Evolutionary conservation across 2,329 filamentous ascomycete species (phyloP).

Genomic region (Botrytis aclada): DNA sequence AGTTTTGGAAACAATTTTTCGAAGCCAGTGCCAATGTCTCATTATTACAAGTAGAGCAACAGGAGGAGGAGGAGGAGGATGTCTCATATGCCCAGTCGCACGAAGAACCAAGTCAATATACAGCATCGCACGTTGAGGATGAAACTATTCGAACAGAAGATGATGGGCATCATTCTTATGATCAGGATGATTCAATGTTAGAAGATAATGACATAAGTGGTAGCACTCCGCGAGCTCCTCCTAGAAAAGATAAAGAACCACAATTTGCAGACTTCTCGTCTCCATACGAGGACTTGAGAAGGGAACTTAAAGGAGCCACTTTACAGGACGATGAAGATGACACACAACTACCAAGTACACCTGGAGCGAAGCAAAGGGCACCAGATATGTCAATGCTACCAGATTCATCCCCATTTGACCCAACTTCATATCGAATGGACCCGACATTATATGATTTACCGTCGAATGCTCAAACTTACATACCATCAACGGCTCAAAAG

Average conservation of each 20-base stretch:
- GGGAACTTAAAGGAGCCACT: slow-evolving; percentile 54
- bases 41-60: slow-evolving; percentile 88
- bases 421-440: slow-evolving; percentile 45
- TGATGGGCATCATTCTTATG: slow-evolving; percentile 35
- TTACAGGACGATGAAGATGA: slow-evolving; percentile 42
- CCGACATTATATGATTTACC: slow-evolving; percentile 38
- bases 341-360: slow-evolving; percentile 38
- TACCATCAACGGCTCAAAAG: slow-evolving; percentile 26
- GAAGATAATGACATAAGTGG: slow-evolving; percentile 61
- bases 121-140: slow-evolving; percentile 38
- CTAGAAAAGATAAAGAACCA: slow-evolving; percentile 44
- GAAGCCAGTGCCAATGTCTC: slow-evolving; percentile 97
- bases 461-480: slow-evolving; percentile 32
- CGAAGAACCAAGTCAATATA: slow-evolving; percentile 35
- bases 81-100: slow-evolving; percentile 40
- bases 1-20: slow-evolving; percentile 99
- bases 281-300: slow-evolving; percentile 71
- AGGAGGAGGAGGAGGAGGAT: slow-evolving; percentile 56
- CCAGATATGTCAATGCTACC: slow-evolving; percentile 64
- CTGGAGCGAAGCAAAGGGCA: slow-evolving; percentile 45
- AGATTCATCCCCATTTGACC: slow-evolving; percentile 54
- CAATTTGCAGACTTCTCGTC: slow-evolving; percentile 67
- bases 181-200: slow-evolving; percentile 62
- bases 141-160: slow-evolving; percentile 30
- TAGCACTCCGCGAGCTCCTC: slow-evolving; percentile 63